Evolutionary conservation across 331 rosid species (phyloP), one percentile per base, ranked within the genome.

Genomic region (Malus hybrid): DNA sequence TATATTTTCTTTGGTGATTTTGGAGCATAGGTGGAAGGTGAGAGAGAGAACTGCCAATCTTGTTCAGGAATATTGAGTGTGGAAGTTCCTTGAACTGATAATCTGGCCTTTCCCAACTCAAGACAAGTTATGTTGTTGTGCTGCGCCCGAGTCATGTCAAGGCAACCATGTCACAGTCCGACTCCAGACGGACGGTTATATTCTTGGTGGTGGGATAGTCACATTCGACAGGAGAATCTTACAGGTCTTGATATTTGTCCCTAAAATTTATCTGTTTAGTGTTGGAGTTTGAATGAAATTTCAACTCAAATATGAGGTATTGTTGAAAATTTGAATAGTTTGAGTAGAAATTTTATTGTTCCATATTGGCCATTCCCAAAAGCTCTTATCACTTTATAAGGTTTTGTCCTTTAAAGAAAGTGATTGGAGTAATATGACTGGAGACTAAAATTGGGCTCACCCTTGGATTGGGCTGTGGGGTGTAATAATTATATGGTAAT

Each of bases 141-240:
- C 65, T 78, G 85, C 9, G 75, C 84, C 15, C 84, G 83, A 77
- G 73, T 80, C 78, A 90, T 95, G 73, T 80, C 78, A 90, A 92
- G 97, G 96, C 91, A 74, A 86, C 91, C 65, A 73, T 89, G 76
- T 78, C 77, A 56, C 86, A 89, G 79, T 89, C 93, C 2, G 99
- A 90, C 67, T 84, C 97, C 57, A 76, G 90, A 77, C 96, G 89
- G 90, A 77, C 96, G 89, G 70, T 82, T 89, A 57, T 95, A 95
- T 81, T 95, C 97, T 71, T 92, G 99, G 99, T 90, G 97, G 97
- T 94, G 99, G 99, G 99, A 94, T 79, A 94, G 99, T 78, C 99
- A 90, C 84, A 84, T 86, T 77, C 97, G 92, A 78, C 91, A 86
- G 85, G 97, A 95, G 71, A 95, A 92, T 84, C 99, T 95, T 77